These are phyloP conservation scores for Hypoxylon subgilvum DNA, from an alignment of 495 filamentous ascomycete genomes.

Conservation along the genomic window DNA sequence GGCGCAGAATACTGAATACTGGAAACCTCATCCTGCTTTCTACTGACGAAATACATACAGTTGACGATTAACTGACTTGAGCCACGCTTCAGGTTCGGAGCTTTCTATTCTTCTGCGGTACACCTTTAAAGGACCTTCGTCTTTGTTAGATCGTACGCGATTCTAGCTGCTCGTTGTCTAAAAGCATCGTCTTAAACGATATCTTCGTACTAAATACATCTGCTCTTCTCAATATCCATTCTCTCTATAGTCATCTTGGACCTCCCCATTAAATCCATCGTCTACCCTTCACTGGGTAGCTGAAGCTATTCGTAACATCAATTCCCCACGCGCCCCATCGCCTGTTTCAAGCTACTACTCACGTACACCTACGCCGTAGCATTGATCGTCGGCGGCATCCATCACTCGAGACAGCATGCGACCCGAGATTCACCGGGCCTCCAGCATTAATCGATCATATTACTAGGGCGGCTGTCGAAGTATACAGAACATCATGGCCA, in stretches of 20 bases:
- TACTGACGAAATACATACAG: constrained; percentile 6
- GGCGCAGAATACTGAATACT: too few species aligned
- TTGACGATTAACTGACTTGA: too few species aligned
- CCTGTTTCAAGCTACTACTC: too few species aligned
- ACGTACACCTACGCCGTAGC: background rate
- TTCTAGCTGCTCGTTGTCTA: background rate
- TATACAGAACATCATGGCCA: constrained; percentile 30
- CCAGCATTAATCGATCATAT: constrained; percentile 19
- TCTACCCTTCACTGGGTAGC: constrained; percentile 3
- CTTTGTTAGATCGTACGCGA: constrained; percentile 6
- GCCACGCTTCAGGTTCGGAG: constrained; percentile 1
- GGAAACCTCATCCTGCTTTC: constrained; percentile 7
- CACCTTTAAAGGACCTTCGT: background rate
- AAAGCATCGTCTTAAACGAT: background rate
- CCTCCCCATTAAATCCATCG: background rate
- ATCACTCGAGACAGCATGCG: constrained; percentile 26
- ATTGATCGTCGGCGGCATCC: constrained; percentile 4
- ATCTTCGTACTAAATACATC: constrained; percentile 1
- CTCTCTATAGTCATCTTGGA: background rate
- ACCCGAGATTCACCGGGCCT: constrained; percentile 13
- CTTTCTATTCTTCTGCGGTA: too few species aligned
- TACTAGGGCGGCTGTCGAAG: constrained; percentile 1
- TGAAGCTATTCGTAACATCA: constrained; percentile 4
- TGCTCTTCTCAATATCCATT: background rate
- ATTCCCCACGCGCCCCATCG: constrained; percentile 4